Evolutionary conservation across 495 filamentous ascomycete genomes (phyloP).

Genomic region (Daldinia concentrica): DNA sequence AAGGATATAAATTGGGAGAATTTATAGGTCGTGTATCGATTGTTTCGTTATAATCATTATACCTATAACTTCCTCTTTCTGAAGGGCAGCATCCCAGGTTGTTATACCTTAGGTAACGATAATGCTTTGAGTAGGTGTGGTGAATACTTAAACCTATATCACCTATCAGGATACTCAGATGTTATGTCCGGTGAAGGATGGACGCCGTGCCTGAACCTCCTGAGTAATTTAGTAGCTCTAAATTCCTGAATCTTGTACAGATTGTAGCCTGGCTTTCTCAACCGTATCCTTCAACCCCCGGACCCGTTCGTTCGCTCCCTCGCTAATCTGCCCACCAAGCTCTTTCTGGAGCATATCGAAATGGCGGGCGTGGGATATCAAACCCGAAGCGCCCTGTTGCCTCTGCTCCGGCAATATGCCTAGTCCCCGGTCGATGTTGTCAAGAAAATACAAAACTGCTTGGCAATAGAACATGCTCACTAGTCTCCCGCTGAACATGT

Average conservation of each 20-base stretch:
- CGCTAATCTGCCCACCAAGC: slow-evolving; percentile 3
- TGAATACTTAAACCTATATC: too few relatives aligned
- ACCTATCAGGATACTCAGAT: too few relatives aligned
- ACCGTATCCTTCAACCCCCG: slow-evolving; percentile 17
- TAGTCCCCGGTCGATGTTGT: slow-evolving; percentile 35
- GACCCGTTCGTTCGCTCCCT: slow-evolving; percentile 15
- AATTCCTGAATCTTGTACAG: slow-evolving; percentile 21
- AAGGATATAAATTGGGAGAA: too few relatives aligned
- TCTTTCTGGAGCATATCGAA: slow-evolving; percentile 29
- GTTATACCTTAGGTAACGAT: too few relatives aligned
- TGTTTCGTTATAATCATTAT: too few relatives aligned
- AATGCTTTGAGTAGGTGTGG: too few relatives aligned
- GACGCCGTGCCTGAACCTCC: too few relatives aligned
- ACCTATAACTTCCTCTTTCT: too few relatives aligned
- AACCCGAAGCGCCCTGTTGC: slow-evolving; percentile 4
- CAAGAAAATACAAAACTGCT: slow-evolving; percentile 35
- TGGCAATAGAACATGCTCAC: slow-evolving; percentile 39
- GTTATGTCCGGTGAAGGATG: too few relatives aligned
- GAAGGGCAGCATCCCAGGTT: too few relatives aligned
- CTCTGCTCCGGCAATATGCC: slow-evolving; percentile 29
- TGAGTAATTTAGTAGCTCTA: background rate
- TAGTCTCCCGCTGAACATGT: slow-evolving; percentile 33
- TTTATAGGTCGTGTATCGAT: too few relatives aligned
- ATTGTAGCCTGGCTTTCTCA: slow-evolving; percentile 25
- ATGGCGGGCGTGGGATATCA: slow-evolving; percentile 24